A percentile compares a stretch with the other conserved stretches of the same genome.
Conservation (phyloP, 2,329 filamentous ascomycete genomes). For the Neopestalotiopsis rosae region DNA sequence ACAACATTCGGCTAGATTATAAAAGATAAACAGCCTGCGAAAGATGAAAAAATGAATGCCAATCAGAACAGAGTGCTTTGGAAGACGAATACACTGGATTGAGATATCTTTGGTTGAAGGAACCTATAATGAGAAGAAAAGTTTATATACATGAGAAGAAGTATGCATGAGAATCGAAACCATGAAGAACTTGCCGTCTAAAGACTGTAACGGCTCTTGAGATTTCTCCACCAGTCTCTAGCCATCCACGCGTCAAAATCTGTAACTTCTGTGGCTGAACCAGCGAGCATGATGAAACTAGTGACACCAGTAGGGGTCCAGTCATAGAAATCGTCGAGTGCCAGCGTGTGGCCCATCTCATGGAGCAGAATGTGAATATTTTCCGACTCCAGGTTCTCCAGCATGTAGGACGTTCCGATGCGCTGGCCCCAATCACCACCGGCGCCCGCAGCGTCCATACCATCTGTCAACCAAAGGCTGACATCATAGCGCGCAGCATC, state of each 20-base stretch:
- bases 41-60: too few relatives aligned
- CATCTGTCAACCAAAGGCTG: slow-evolving; percentile 15
- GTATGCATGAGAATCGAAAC: not conserved
- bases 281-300: slow-evolving; percentile 52
- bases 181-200: not conserved
- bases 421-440: slow-evolving; percentile 38
- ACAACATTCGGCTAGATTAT: not conserved
- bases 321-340: slow-evolving; percentile 46
- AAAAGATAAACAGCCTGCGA: not conserved
- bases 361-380: slow-evolving; percentile 53
- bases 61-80: not conserved
- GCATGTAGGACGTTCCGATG: slow-evolving; percentile 49
- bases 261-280: slow-evolving; percentile 45
- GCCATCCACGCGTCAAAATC: slow-evolving; percentile 57
- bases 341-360: slow-evolving; percentile 51
- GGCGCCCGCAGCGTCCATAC: slow-evolving; percentile 11
- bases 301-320: slow-evolving; percentile 47
- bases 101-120: not conserved
- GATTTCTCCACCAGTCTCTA: slow-evolving; percentile 48
- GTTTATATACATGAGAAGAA: not conserved
- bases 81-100: not conserved
- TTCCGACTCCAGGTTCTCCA: slow-evolving; percentile 39
- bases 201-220: slow-evolving; percentile 7
- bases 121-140: not conserved
- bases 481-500: slow-evolving; percentile 17